phyloP scores from a whole-genome alignment of 2,329 filamentous ascomycete species.

The Dothideomycetes sp. region DNA sequence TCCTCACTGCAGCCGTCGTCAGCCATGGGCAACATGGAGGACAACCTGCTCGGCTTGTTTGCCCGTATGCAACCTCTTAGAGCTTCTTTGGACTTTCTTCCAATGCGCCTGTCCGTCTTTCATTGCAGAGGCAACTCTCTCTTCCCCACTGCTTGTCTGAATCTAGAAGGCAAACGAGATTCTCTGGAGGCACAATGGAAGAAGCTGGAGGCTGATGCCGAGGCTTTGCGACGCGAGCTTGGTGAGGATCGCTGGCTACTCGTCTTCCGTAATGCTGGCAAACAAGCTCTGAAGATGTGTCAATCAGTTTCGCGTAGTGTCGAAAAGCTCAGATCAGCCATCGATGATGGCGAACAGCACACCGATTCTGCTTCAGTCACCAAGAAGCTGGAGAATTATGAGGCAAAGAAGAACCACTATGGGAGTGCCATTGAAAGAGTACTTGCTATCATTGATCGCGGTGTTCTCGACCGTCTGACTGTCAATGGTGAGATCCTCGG shows the following conservation, averaged over 20 bases:
- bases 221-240: slow-evolving; percentile 78
- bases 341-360: slow-evolving; percentile 66
- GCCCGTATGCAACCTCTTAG: slow-evolving; percentile 90
- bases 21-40: slow-evolving; percentile 64
- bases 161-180: slow-evolving; percentile 66
- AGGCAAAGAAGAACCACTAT: slow-evolving; percentile 91
- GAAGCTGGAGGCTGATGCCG: slow-evolving; percentile 81
- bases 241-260: slow-evolving; percentile 94
- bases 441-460: slow-evolving; percentile 84
- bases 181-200: slow-evolving; percentile 78
- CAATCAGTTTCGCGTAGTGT: slow-evolving; percentile 88
- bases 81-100: slow-evolving; percentile 88
- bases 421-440: slow-evolving; percentile 87
- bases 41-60: slow-evolving; percentile 79
- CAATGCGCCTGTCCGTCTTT: slow-evolving; percentile 87
- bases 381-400: slow-evolving; percentile 87
- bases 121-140: slow-evolving; percentile 64
- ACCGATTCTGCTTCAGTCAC: slow-evolving; percentile 60
- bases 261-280: slow-evolving; percentile 85
- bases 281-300: slow-evolving; percentile 92
- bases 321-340: slow-evolving; percentile 66
- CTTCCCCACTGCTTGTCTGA: slow-evolving; percentile 86
- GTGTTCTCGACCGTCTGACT: slow-evolving; percentile 89
- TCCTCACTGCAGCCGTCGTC: slow-evolving; percentile 52
- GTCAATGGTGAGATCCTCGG: slow-evolving; percentile 92